Base-by-base conservation (phyloP, 192 early-diverging fungal species). In the Backusella westeae region DNA sequence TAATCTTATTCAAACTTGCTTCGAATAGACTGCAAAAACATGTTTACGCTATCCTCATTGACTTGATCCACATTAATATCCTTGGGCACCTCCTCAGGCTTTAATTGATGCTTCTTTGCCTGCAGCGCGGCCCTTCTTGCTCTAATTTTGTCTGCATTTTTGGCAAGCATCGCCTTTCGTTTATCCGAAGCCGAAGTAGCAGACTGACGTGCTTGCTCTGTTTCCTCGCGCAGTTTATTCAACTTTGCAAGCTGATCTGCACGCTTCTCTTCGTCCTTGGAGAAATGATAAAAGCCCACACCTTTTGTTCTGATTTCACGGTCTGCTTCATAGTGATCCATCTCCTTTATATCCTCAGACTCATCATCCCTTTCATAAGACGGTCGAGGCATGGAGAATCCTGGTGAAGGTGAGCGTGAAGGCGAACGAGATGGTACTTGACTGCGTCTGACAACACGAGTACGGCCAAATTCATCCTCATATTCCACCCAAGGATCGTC, bases 401-500 rank as follows among this genome's bases (percentile, higher is more conserved):
- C 75, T 34, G 39, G 34, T 26, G 42, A 35, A 6, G 35, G n/a
- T 36, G 68, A 44, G 3, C 72, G 77, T 44, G 77, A 69, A 8
- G 72, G 67, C 2, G 77, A 78, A 5, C 77, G 34, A 8, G 52
- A 52, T n/a, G 77, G 77, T 34, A 78, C 4, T 9, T 78, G 66
- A 2, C 77, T 78, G 3, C 29, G 67, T 73, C 77, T 46, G 15
- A 90, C 85, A 1, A 91, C 77, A 23, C 90, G 82, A 38, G 92
- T 89, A 21, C 93, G 78, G 10, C 93, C 93, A 90, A 90, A 94
- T 69, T 93, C 90, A 80, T 94, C 93, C 0, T 86, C 80, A 68
- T 91, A 87, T 36, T 93, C 92, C 0, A 94, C 87, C 90, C 91
- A 92, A 17, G 92, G 90, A 89, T 94, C 92, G 38, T 84, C 84